Evolutionary conservation across 805 yeast genomes (phyloP).

Genomic region (Alloascoidea africana): DNA sequence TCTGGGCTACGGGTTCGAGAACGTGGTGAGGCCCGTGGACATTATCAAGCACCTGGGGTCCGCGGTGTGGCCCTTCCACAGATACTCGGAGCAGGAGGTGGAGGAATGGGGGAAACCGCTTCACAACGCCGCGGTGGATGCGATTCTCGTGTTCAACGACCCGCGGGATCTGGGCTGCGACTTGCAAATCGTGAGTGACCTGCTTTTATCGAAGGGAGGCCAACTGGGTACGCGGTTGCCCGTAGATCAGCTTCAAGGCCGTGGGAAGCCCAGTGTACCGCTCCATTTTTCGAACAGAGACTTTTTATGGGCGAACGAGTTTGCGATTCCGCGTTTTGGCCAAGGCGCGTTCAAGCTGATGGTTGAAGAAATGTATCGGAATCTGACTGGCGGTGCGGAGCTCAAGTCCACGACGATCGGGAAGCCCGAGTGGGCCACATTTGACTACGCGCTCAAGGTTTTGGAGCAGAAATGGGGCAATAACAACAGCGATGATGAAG

Average conservation of each 20-base stretch:
- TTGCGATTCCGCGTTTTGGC: slow-evolving; percentile 65
- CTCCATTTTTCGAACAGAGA: slow-evolving; percentile 74
- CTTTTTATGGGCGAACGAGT: slow-evolving; percentile 79
- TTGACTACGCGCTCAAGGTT: slow-evolving; percentile 69
- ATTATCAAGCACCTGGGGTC: slow-evolving; percentile 36
- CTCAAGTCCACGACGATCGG: slow-evolving; percentile 54
- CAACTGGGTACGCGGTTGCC: slow-evolving; percentile 38
- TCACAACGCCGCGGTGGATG: slow-evolving; percentile 39
- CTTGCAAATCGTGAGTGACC: slow-evolving; percentile 59
- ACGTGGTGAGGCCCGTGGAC: slow-evolving; percentile 64
- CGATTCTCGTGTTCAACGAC: slow-evolving; percentile 73
- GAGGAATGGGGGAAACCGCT: slow-evolving; percentile 24
- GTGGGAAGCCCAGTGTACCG: slow-evolving; percentile 40
- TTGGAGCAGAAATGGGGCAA: slow-evolving; percentile 30
- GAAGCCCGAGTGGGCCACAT: slow-evolving; percentile 67
- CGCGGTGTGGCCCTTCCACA: slow-evolving; percentile 53
- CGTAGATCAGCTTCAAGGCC: neutral
- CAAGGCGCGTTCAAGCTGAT: slow-evolving; percentile 74
- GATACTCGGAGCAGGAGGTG: slow-evolving; percentile 29
- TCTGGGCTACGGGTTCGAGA: slow-evolving; percentile 56
- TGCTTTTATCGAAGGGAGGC: slow-evolving; percentile 51
- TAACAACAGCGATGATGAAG: neutral
- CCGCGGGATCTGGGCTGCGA: slow-evolving; percentile 85
- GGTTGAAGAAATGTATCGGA: slow-evolving; percentile 42
- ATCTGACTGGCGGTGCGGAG: slow-evolving; percentile 29